Percentiles rank a stretch among this genome's conserved stretches.
Conservation (phyloP, 139 green algal genomes). For the Chlorokybus atmophyticus region DNA sequence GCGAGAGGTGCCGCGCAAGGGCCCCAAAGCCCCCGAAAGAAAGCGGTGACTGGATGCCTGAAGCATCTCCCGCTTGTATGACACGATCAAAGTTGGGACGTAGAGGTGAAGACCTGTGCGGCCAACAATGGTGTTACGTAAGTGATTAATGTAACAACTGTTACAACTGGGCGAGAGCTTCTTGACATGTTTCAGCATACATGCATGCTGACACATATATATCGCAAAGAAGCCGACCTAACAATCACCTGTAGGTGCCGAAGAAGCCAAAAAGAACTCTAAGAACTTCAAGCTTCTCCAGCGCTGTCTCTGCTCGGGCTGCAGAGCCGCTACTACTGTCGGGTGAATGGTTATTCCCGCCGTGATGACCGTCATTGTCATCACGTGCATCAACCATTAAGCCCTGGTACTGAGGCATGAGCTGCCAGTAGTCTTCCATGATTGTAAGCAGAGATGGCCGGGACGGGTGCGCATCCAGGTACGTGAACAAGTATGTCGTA, state of each 20-base stretch:
- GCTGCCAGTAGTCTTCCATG: conserved; percentile 83
- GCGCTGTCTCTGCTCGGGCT: no score
- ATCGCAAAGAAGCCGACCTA: no score
- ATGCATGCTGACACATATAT: no score
- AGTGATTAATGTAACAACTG: no score
- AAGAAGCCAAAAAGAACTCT: conserved; percentile 91
- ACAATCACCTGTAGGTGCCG: conserved; percentile 78
- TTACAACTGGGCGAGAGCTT: no score
- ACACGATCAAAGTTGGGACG: conserved; percentile 60
- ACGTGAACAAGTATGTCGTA: conserved; percentile 95
- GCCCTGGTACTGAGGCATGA: conserved; percentile 76
- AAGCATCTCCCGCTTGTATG: conserved; percentile 41
- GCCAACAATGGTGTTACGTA: no score
- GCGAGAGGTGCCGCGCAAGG: conserved; percentile 51
- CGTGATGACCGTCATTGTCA: no score
- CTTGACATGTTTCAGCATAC: no score
- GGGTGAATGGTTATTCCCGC: no score
- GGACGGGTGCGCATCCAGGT: conserved; percentile 61
- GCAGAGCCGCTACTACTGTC: no score
- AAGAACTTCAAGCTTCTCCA: conserved; percentile 31
- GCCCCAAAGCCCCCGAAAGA: conserved; percentile 91
- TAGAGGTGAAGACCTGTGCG: conserved; percentile 59
- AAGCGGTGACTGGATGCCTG: conserved; percentile 57
- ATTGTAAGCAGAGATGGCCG: conserved; percentile 56
- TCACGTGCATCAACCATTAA: not conserved